A percentile compares a stretch with the other conserved stretches of the same genome.
Evolutionary conservation across 1,139 yeast species (phyloP).

Genomic region (Sporopachydermia cereana): DNA sequence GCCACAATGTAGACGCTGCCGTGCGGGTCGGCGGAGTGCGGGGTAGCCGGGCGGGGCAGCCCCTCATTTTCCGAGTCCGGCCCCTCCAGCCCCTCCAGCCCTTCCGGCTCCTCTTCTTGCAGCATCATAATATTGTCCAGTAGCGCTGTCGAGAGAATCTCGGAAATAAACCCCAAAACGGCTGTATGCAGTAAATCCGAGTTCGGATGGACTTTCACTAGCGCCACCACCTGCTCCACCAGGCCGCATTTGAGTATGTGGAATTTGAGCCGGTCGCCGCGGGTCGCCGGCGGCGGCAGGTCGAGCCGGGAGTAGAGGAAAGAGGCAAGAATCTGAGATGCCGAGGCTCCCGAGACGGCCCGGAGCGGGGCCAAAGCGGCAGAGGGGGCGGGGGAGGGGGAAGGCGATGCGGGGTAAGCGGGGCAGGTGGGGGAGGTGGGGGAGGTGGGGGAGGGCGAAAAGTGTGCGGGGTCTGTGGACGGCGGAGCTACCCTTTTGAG

Average conservation of each 20-base stretch:
- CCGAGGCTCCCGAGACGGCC: no score
- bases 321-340: neutral
- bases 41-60: neutral
- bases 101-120: neutral
- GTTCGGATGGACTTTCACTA: neutral
- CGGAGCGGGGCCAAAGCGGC: no score
- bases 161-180: neutral
- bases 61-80: neutral
- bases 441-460: no score
- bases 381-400: no score
- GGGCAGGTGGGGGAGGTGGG: no score
- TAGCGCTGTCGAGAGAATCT: neutral
- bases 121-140: conserved; percentile 2
- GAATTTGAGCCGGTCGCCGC: neutral
- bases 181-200: neutral
- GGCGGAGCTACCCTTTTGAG: neutral
- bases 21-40: neutral
- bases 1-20: neutral
- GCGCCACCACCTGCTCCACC: neutral
- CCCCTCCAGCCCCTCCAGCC: neutral
- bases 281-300: neutral
- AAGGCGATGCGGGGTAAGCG: no score
- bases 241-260: neutral
- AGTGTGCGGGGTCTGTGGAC: conserved; percentile 1
- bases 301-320: neutral